These are phyloP conservation scores for Penicillium daleae DNA, from an alignment of 495 filamentous ascomycete species.

Conservation along the genomic window DNA sequence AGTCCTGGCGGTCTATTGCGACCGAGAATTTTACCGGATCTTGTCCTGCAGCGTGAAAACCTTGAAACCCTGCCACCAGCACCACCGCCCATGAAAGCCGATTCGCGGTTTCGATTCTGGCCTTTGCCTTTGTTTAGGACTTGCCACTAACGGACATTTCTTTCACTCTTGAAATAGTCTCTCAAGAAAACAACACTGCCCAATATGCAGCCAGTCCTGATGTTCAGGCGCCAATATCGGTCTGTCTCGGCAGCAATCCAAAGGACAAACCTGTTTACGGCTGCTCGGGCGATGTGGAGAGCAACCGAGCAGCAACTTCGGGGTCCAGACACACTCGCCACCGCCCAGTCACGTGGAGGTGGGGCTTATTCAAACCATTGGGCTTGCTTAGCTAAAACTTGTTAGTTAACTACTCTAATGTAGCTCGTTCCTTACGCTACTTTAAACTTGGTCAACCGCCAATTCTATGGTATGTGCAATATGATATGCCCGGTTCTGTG, in stretches of 20 bases:
- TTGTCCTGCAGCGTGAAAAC: constrained; percentile 10
- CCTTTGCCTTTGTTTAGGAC: neutral
- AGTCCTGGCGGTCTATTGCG: neutral
- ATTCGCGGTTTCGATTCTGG: neutral
- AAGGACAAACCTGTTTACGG: constrained; percentile 21
- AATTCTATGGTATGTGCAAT: neutral
- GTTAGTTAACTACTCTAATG: neutral
- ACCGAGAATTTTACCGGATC: neutral
- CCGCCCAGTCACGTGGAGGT: constrained; percentile 4
- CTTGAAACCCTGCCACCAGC: constrained; percentile 10
- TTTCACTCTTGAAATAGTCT: neutral
- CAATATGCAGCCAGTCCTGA: neutral
- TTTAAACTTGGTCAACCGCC: neutral
- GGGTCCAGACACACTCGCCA: constrained; percentile 8
- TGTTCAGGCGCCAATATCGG: neutral
- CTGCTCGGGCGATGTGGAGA: constrained; percentile 18
- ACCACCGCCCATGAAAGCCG: constrained; percentile 1
- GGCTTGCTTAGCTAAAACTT: neutral
- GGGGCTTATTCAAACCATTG: neutral
- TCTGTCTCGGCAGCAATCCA: neutral
- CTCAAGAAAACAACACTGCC: neutral
- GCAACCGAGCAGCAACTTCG: neutral
- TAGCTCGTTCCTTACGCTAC: neutral
- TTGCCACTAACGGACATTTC: neutral
- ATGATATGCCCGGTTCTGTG: neutral